Evolutionary conservation across 805 yeast genomes (phyloP).

Genomic region (Lipomyces oligophaga): DNA sequence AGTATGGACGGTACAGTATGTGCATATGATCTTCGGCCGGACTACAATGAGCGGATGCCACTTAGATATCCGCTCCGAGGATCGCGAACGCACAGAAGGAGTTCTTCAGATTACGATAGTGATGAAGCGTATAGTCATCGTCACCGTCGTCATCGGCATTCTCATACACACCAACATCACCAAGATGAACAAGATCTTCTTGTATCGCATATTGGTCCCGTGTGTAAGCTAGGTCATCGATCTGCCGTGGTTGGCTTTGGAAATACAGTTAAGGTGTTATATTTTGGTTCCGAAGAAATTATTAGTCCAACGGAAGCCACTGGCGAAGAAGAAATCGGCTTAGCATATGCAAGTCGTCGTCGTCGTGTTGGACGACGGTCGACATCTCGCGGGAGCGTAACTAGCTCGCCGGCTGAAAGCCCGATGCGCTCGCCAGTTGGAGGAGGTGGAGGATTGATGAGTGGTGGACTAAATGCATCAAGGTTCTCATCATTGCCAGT

Average conservation of each 20-base stretch:
- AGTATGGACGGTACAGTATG: slow-evolving; percentile 60
- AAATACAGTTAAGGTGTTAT: slow-evolving; percentile 64
- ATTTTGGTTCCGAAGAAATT: slow-evolving; percentile 70
- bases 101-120: slow-evolving; percentile 17
- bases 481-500: too few species aligned
- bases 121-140: neutral
- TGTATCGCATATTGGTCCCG: slow-evolving; percentile 56
- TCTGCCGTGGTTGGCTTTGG: slow-evolving; percentile 74
- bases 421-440: slow-evolving; percentile 1
- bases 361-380: slow-evolving; percentile 21
- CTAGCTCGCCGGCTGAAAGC: neutral
- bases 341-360: slow-evolving; percentile 22
- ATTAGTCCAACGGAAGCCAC: slow-evolving; percentile 51
- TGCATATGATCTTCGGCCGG: slow-evolving; percentile 53
- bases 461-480: slow-evolving; percentile 13
- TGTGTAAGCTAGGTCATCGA: slow-evolving; percentile 70
- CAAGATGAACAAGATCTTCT: slow-evolving; percentile 32
- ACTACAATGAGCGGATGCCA: slow-evolving; percentile 4
- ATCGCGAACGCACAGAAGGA: slow-evolving; percentile 4
- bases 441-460: slow-evolving; percentile 19
- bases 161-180: slow-evolving; percentile 2
- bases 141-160: neutral
- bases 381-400: slow-evolving; percentile 16
- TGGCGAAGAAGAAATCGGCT: slow-evolving; percentile 36
- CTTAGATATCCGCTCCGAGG: slow-evolving; percentile 7